Percentiles rank a stretch among this genome's conserved stretches.
These are phyloP conservation scores for Biscogniauxia sp. DNA, from an alignment of 2,329 filamentous ascomycete species.

Conservation along the genomic window DNA sequence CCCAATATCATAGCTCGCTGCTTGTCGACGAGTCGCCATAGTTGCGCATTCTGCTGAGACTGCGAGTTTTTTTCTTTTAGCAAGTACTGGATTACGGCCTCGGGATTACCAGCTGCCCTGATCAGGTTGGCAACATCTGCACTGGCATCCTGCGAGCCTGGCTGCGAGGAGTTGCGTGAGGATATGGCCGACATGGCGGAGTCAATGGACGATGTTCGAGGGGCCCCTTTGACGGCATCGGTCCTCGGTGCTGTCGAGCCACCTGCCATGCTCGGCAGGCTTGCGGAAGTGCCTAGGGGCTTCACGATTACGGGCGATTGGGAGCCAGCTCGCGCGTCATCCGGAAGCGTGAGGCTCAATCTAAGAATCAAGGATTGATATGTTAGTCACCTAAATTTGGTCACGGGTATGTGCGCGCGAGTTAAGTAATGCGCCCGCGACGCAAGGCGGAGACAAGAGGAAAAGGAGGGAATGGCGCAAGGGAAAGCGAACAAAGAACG, in stretches of 20 bases:
- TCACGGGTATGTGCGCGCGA: background rate
- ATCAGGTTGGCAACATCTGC: slow-evolving; percentile 78
- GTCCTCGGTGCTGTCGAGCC: slow-evolving; percentile 40
- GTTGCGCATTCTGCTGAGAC: slow-evolving; percentile 82
- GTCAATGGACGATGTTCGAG: slow-evolving; percentile 86
- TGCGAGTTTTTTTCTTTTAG: slow-evolving; percentile 89
- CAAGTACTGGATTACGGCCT: slow-evolving; percentile 83
- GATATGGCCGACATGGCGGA: slow-evolving; percentile 84
- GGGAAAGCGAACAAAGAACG: too few relatives aligned
- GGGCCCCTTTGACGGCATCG: slow-evolving; percentile 41
- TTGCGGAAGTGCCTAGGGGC: slow-evolving; percentile 40
- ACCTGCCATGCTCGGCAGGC: slow-evolving; percentile 47
- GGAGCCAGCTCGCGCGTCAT: slow-evolving; percentile 49
- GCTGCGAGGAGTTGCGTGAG: slow-evolving; percentile 55
- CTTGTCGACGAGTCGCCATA: slow-evolving; percentile 96
- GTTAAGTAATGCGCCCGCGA: slow-evolving; percentile 1
- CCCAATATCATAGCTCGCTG: slow-evolving; percentile 91
- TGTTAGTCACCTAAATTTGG: slow-evolving; percentile 3
- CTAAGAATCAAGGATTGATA: slow-evolving; percentile 21
- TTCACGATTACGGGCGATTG: slow-evolving; percentile 42
- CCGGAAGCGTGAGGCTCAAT: slow-evolving; percentile 36
- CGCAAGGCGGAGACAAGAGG: background rate
- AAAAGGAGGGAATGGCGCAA: too few relatives aligned
- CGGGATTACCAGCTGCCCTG: slow-evolving; percentile 79
- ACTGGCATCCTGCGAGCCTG: slow-evolving; percentile 57